Conservation (phyloP, 1,139 yeast species). For the Wickerhamomyces sp. region DNA sequence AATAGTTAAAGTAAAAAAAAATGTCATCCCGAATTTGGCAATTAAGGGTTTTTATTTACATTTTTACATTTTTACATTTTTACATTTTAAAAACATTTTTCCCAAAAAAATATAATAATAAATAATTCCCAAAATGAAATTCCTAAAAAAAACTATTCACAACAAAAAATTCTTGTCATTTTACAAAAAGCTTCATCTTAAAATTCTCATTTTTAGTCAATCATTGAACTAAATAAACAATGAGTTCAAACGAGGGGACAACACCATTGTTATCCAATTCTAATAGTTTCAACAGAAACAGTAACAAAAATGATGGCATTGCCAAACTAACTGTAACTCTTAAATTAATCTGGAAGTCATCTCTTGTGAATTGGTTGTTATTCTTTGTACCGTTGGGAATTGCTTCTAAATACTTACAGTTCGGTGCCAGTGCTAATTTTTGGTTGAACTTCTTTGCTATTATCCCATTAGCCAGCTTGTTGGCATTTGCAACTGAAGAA, state of each 20-base stretch:
- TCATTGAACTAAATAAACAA: no score
- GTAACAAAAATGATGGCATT: not conserved
- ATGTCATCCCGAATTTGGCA: not conserved
- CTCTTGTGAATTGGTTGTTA: constrained; percentile 74
- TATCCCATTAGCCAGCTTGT: constrained; percentile 84
- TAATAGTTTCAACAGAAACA: not conserved
- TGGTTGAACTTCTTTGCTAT: constrained; percentile 82
- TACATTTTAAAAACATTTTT: no score
- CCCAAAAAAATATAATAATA: no score
- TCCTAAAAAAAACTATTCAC: no score
- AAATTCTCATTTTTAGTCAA: no score
- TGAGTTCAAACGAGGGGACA: not conserved
- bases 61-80: not conserved
- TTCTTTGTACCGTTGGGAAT: constrained; percentile 89
- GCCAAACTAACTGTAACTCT: constrained; percentile 3
- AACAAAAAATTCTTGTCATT: not conserved
- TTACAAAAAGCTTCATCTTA: not conserved
- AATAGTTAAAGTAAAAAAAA: not conserved
- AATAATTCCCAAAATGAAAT: not conserved
- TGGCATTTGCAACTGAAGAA: constrained; percentile 92
- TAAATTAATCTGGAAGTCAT: constrained; percentile 44
- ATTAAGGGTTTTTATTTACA: not conserved
- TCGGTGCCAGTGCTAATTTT: constrained; percentile 61
- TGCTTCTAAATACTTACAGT: constrained; percentile 54
- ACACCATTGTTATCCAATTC: not conserved